Evolutionary conservation across 306 rosid genomes (phyloP), one percentile per base, ranked within the genome.

Genomic region (Nissolia schottii): DNA sequence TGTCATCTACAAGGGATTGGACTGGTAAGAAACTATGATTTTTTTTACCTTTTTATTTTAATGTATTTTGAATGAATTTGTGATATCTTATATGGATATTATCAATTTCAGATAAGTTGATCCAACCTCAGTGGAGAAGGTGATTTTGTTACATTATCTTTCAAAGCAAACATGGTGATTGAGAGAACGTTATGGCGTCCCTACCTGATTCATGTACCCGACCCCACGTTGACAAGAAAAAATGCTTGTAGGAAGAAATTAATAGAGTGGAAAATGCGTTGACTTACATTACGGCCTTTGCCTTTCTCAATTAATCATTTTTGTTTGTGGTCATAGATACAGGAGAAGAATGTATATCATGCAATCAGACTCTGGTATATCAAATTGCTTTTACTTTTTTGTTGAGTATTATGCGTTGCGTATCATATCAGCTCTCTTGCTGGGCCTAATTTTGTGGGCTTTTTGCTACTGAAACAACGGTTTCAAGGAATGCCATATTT

Each of bases 91-190:
- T 24, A 31, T 55, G 62, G 48, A 31, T 69, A 27, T 57, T 63
- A 43, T 57, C 34, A 70, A 50, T 81, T 78, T 81, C 81, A 85
- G 88, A 70, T 53, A 81, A 70, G 80, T 62, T 74, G 41, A 71
- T 56, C n/a, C 68, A 83, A 75, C 85, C 85, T 51, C 75, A 67
- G 64, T 81, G 86, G 88, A 85, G 67, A 74, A 85, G 86, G 75
- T 85, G 81, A 81, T 22, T 59, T 3, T n/a, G n/a, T n/a, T 25
- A 19, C 58, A 46, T 15, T 10, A 32, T 67, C 7, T 50, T 6
- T 45, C 51, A 45, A 7, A 45, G n/a, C 43, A 37, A 8, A n/a
- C n/a, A n/a, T n/a, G n/a, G n/a, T n/a, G n/a, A n/a, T n/a, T n/a
- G n/a, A n/a, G n/a, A n/a, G n/a, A n/a, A n/a, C n/a, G n/a, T n/a